phyloP scores from a whole-genome alignment of 2,329 filamentous ascomycete genomes.

The Penicillium sp. region DNA sequence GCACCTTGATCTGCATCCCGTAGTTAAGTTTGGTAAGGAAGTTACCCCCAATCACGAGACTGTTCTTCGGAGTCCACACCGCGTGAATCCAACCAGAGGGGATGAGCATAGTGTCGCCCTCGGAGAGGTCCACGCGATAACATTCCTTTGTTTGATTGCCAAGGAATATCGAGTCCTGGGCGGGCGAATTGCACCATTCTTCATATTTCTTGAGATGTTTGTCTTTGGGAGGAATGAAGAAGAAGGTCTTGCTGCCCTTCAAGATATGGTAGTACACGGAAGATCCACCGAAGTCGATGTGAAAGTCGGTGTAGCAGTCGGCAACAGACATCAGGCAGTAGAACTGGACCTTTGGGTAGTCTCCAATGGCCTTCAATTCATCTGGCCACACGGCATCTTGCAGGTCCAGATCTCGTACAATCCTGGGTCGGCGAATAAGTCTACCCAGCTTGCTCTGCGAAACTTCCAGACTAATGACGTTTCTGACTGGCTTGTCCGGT shows the following conservation, averaged over 20 bases:
- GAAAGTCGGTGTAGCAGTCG: conserved; percentile 72
- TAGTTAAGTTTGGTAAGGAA: conserved; percentile 68
- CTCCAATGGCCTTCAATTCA: conserved; percentile 55
- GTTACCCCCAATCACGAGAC: conserved; percentile 70
- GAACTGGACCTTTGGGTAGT: conserved; percentile 66
- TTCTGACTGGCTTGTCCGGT: conserved; percentile 60
- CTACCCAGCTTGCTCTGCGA: conserved; percentile 65
- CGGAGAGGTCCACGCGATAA: conserved; percentile 65
- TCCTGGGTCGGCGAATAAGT: conserved; percentile 63
- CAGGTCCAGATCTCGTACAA: conserved; percentile 64
- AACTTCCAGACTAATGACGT: conserved; percentile 70
- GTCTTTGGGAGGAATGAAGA: conserved; percentile 70
- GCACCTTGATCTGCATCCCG: conserved; percentile 66
- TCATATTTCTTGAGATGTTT: conserved; percentile 71
- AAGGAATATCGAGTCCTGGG: conserved; percentile 67
- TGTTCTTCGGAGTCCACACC: conserved; percentile 70
- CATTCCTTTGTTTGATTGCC: conserved; percentile 67
- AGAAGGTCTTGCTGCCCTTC: conserved; percentile 69
- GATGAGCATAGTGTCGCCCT: conserved; percentile 71
- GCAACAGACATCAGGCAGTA: conserved; percentile 72
- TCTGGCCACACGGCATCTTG: conserved; percentile 56
- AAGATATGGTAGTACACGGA: conserved; percentile 72
- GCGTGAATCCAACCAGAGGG: conserved; percentile 73
- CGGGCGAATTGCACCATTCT: conserved; percentile 68
- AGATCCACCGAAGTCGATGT: conserved; percentile 71